Percentiles rank a stretch among this genome's conserved stretches.
These are phyloP conservation scores for Ogataea trehaloabstinens DNA, from an alignment of 805 yeast genomes.

Conservation along the genomic window DNA sequence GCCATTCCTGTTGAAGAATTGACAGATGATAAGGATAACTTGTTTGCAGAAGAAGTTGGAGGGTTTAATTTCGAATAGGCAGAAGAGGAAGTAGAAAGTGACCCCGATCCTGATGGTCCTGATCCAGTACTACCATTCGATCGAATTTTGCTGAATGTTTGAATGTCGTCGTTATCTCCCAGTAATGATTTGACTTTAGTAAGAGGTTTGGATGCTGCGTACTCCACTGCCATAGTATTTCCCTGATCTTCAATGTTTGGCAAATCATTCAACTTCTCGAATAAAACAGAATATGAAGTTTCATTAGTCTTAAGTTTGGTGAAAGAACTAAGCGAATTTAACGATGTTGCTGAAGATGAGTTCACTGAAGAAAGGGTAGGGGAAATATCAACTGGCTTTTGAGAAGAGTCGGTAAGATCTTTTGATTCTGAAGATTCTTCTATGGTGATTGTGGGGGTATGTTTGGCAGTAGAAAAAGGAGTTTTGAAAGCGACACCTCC, in stretches of 20 bases:
- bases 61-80: not conserved
- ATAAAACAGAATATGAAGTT: constrained; percentile 18
- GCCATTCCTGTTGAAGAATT: constrained; percentile 17
- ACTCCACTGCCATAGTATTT: constrained; percentile 13
- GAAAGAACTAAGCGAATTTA: constrained; percentile 16
- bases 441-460: constrained; percentile 16
- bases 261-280: constrained; percentile 26
- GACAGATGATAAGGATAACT: constrained; percentile 9
- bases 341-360: constrained; percentile 14
- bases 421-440: constrained; percentile 7
- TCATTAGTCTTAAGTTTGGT: constrained; percentile 20
- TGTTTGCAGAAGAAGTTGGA: not conserved
- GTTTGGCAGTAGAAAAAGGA: constrained; percentile 16
- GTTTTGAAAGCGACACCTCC: constrained; percentile 22
- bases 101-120: constrained; percentile 3
- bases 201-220: constrained; percentile 10
- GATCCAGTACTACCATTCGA: constrained; percentile 14
- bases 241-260: constrained; percentile 24
- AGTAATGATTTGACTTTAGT: constrained; percentile 23
- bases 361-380: constrained; percentile 12
- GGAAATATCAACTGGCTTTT: constrained; percentile 11
- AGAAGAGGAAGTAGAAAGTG: constrained; percentile 1
- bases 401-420: constrained; percentile 2
- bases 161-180: constrained; percentile 15
- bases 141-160: constrained; percentile 5